phyloP scores from a whole-genome alignment of 257 asterid species.

The Plectranthus barbatus region DNA sequence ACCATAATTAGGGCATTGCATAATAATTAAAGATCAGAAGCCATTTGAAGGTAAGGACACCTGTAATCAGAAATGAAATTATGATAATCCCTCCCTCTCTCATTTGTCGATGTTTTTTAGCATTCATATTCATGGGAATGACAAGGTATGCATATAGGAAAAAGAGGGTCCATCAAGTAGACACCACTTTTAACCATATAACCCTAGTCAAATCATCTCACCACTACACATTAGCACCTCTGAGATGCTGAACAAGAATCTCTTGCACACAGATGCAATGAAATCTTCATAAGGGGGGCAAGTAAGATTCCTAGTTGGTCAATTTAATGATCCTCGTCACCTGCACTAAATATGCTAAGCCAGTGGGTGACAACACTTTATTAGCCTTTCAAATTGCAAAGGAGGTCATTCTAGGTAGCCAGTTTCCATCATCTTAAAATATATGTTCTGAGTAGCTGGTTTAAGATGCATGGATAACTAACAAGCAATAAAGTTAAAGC shows the following conservation, averaged over 20 bases:
- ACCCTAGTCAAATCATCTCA: conserved; percentile 26
- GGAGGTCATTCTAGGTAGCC: neutral
- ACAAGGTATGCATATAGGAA: conserved; percentile 34
- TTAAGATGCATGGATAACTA: neutral
- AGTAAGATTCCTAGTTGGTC: conserved; percentile 49
- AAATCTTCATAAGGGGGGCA: conserved; percentile 34
- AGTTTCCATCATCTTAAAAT: neutral
- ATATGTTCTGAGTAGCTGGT: neutral
- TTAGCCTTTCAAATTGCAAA: neutral
- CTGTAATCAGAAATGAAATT: conserved; percentile 19
- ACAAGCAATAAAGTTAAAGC: neutral
- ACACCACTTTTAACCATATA: conserved; percentile 46
- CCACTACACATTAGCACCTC: neutral
- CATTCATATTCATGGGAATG: conserved; percentile 55
- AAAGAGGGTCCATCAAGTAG: conserved; percentile 13
- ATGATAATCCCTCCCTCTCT: conserved; percentile 23
- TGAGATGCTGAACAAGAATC: conserved; percentile 20
- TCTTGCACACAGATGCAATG: conserved; percentile 28
- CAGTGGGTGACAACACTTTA: conserved; percentile 16
- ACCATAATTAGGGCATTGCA: conserved; percentile 14
- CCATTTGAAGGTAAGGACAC: conserved; percentile 31
- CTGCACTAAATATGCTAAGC: conserved; percentile 13
- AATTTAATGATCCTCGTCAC: conserved; percentile 26
- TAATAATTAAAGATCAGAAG: conserved; percentile 12
- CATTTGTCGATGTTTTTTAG: conserved; percentile 16